Evolutionary conservation across 441 rosid species (phyloP).

Genomic region (Populus tomentosa): DNA sequence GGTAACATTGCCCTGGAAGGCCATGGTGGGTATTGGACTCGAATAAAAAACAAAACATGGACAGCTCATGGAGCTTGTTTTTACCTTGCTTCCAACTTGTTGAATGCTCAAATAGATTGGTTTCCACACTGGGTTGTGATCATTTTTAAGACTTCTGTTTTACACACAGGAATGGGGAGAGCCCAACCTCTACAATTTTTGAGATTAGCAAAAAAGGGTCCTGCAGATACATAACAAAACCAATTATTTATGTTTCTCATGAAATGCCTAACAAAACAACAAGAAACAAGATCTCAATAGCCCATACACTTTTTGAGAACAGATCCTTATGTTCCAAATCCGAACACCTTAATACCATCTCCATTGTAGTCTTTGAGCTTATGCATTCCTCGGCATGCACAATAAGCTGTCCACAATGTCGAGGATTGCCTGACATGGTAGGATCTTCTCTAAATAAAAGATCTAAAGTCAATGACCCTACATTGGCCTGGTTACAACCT

Average conservation of each 20-base stretch:
- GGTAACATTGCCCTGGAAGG: background rate
- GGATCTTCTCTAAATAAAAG: slow-evolving; percentile 51
- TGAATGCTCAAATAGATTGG: slow-evolving; percentile 73
- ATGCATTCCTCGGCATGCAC: slow-evolving; percentile 85
- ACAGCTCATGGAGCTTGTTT: background rate
- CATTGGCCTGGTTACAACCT: slow-evolving; percentile 69
- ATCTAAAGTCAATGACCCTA: slow-evolving; percentile 58
- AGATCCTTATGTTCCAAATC: slow-evolving; percentile 74
- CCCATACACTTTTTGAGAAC: slow-evolving; percentile 79
- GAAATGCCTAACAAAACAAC: slow-evolving; percentile 7
- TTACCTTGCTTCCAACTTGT: slow-evolving; percentile 94
- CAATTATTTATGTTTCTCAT: slow-evolving; percentile 6
- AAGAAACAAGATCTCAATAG: slow-evolving; percentile 11
- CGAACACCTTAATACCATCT: slow-evolving; percentile 68
- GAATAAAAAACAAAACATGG: background rate
- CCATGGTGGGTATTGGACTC: background rate
- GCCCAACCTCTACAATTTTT: slow-evolving; percentile 63
- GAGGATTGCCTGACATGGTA: slow-evolving; percentile 30
- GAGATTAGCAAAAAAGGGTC: slow-evolving; percentile 85
- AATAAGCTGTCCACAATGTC: slow-evolving; percentile 50
- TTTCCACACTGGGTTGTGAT: slow-evolving; percentile 69
- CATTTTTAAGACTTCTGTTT: slow-evolving; percentile 86
- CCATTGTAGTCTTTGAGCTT: slow-evolving; percentile 63
- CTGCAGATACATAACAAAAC: slow-evolving; percentile 34
- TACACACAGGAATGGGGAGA: slow-evolving; percentile 68